Evolutionary conservation across 1,284 basidiomycete species (phyloP).

Genomic region (Boletus semigastroideus): DNA sequence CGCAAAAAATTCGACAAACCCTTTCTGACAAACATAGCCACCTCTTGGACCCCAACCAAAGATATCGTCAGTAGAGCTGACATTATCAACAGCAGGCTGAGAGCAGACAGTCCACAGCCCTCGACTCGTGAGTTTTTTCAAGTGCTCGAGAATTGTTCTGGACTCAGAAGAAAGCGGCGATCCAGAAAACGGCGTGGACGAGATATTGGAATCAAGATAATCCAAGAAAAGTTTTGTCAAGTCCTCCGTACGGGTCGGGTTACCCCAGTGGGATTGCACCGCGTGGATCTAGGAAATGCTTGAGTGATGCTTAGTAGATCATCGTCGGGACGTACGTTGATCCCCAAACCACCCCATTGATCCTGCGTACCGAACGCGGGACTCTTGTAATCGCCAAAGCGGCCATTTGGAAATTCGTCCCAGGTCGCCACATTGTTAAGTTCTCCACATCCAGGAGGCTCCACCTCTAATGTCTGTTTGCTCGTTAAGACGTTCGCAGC

Average conservation of each 20-base stretch:
- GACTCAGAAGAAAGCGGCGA: conserved; percentile 87
- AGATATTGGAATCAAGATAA: conserved; percentile 71
- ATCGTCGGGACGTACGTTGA: conserved; percentile 43
- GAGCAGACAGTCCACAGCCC: conserved; percentile 97
- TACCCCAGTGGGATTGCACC: conserved; percentile 78
- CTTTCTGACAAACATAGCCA: conserved; percentile 97
- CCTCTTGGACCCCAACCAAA: conserved; percentile 93
- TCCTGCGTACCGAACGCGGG: conserved; percentile 89
- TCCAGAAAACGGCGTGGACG: conserved; percentile 88
- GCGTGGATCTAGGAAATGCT: conserved; percentile 52
- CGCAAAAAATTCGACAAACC: conserved; percentile 97
- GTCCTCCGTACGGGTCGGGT: conserved; percentile 69
- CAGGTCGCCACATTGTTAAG: conserved; percentile 77
- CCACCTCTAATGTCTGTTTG: conserved; percentile 44
- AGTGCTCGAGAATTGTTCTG: conserved; percentile 72
- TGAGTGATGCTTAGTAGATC: neutral
- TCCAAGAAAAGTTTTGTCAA: conserved; percentile 79
- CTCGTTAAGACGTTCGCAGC: conserved; percentile 59
- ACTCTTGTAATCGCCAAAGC: conserved; percentile 97
- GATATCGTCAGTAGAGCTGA: conserved; percentile 67
- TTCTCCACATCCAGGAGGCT: conserved; percentile 66
- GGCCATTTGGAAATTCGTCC: conserved; percentile 99
- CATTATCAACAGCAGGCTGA: conserved; percentile 91
- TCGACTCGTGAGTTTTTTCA: conserved; percentile 72
- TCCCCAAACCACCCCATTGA: conserved; percentile 65